Evolutionary conservation across 1,284 basidiomycete species (phyloP), one percentile per base, ranked within the genome.

Genomic region (Austroboletus novae-zelandiae): DNA sequence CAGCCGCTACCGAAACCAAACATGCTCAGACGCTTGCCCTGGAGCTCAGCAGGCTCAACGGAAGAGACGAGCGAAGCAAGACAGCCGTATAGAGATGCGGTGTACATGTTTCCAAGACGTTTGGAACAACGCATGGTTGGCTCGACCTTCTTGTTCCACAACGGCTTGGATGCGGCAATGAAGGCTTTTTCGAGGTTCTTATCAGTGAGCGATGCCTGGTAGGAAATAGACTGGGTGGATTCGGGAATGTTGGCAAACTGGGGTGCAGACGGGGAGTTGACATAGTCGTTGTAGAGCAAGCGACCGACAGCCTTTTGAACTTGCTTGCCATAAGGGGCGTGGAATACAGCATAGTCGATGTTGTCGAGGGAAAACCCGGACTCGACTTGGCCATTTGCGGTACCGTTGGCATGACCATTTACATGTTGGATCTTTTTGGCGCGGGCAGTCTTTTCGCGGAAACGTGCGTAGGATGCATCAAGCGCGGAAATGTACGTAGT

Each of bases 31-130:
- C 91, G 83, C 79, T 94, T 95, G 72, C 83, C 86, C 61, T 77
- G 69, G 51, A 94, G 73, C 55, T 84, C 75, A 15, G 78, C 71
- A 9, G 89, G 83, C 58, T 83, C 80, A 40, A 89, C 80, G 40
- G 78, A 77, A 47, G 89, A 80, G 43, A 97, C 66, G 32, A 96
- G 75, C 14, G 87, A 91, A 32, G 94, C 91, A 53, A 99, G 83
- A 58, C 92, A 94, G 50, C 93, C 94, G 69, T 96, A 98, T 27
- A 99, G 78, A 40, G 93, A 95, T n/a, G 89, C 96, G 20, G 96
- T 95, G 82, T 99, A 98, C 91, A 96, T 97, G 84, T 99, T 98
- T 15, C 96, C 96, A 65, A 94, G 84, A 48, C 91, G 85, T 68
- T 84, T 83, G 47, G 92, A 91, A 74, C 87, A 89, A 56, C 84